Conservation (phyloP, 164 flowering plant species). For the Dillenia turbinata region DNA sequence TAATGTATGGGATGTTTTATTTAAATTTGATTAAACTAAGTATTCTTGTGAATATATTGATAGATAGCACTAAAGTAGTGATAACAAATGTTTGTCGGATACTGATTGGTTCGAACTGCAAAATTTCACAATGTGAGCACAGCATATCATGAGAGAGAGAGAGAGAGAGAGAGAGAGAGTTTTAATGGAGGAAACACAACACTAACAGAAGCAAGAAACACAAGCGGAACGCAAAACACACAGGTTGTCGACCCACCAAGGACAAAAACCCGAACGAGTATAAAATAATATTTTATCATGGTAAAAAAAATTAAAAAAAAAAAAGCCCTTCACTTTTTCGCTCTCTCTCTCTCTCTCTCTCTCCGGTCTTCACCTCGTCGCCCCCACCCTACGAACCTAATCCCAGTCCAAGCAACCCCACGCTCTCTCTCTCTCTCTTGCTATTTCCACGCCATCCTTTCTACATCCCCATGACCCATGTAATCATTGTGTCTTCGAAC, state of each 20-base stretch:
- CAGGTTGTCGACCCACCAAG: slow-evolving; percentile 77
- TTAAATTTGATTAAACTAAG: too few relatives aligned
- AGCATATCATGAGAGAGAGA: slow-evolving; percentile 5
- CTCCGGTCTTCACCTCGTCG: slow-evolving; percentile 12
- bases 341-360: background rate
- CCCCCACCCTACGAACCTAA: background rate
- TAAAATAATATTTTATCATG: slow-evolving; percentile 23
- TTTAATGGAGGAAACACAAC: slow-evolving; percentile 23
- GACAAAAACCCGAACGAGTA: slow-evolving; percentile 12
- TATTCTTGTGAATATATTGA: background rate
- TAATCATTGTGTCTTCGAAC: slow-evolving; percentile 99
- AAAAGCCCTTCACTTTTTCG: background rate
- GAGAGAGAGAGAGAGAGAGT: slow-evolving; percentile 14
- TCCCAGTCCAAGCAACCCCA: slow-evolving; percentile 39
- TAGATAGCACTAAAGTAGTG: background rate
- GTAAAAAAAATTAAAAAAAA: slow-evolving; percentile 19
- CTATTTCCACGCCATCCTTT: slow-evolving; percentile 66
- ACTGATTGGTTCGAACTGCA: slow-evolving; percentile 35
- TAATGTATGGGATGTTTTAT: too few relatives aligned
- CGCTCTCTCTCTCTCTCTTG: slow-evolving; percentile 44
- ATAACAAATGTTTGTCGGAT: slow-evolving; percentile 13
- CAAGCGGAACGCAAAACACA: slow-evolving; percentile 41
- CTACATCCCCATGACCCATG: slow-evolving; percentile 73
- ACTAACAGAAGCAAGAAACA: slow-evolving; percentile 13
- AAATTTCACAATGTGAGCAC: slow-evolving; percentile 36